A percentile compares a stretch with the other conserved stretches of the same genome.
Conservation (phyloP, 108 stramenopile species). For the Discostella pseudostelligera region DNA sequence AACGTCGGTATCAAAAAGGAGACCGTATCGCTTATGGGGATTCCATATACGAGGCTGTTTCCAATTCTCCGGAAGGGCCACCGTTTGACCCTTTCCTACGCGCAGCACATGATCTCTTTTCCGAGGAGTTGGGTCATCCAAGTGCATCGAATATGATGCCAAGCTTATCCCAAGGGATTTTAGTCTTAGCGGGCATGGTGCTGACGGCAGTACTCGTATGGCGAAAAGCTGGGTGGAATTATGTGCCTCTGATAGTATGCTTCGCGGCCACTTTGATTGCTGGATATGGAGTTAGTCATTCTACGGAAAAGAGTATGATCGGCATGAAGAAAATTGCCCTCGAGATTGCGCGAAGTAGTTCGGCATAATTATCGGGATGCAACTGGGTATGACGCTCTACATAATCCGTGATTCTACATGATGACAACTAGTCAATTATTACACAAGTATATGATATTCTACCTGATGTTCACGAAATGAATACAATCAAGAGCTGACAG, state of each 20-base stretch:
- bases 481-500: no score
- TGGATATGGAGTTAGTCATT: conserved; percentile 24
- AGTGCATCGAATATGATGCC: conserved; percentile 54
- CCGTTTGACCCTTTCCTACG: conserved; percentile 67
- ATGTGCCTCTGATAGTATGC: conserved; percentile 27
- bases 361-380: conserved; percentile 9
- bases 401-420: no score
- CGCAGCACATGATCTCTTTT: conserved; percentile 62
- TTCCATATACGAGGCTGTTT: conserved; percentile 57
- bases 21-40: conserved; percentile 48
- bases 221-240: conserved; percentile 37
- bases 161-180: conserved; percentile 45
- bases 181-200: conserved; percentile 31
- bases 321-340: conserved; percentile 4
- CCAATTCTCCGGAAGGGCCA: conserved; percentile 67
- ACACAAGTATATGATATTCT: no score
- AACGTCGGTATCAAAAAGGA: conserved; percentile 71
- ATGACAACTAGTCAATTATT: no score
- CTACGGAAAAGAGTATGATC: conserved; percentile 9
- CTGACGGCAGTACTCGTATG: conserved; percentile 33
- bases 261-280: conserved; percentile 26
- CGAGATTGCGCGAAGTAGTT: conserved; percentile 6
- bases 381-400: no score
- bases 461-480: no score
- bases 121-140: conserved; percentile 69